These are phyloP conservation scores for Mycena pura DNA, from an alignment of 768 basidiomycete genomes.

Conservation along the genomic window DNA sequence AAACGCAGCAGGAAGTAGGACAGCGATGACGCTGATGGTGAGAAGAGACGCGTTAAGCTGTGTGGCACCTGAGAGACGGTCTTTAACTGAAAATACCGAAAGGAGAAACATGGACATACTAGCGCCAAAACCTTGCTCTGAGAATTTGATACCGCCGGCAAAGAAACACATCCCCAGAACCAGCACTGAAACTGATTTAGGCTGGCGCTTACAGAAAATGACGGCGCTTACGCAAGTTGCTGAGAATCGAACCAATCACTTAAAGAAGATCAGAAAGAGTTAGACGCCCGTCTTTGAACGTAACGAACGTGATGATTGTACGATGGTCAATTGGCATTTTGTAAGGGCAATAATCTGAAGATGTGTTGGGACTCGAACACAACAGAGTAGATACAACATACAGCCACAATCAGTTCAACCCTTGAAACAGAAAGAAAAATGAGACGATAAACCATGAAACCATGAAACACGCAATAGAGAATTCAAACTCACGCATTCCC, in stretches of 20 bases:
- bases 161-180: conserved; percentile 93
- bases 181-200: conserved; percentile 54
- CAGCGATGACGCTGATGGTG: conserved; percentile 79
- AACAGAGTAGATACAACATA: conserved; percentile 45
- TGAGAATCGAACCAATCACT: conserved; percentile 90
- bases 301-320: conserved; percentile 79
- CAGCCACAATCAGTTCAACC: conserved; percentile 79
- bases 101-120: conserved; percentile 59
- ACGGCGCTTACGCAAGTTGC: conserved; percentile 72
- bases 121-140: conserved; percentile 79
- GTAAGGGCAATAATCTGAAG: conserved; percentile 54
- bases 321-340: conserved; percentile 69
- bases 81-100: background rate
- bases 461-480: conserved; percentile 30
- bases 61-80: conserved; percentile 50
- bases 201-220: conserved; percentile 11
- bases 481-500: conserved; percentile 56
- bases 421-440: conserved; percentile 37
- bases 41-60: conserved; percentile 80
- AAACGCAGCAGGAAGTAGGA: conserved; percentile 83
- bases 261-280: conserved; percentile 26
- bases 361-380: background rate
- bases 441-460: conserved; percentile 41
- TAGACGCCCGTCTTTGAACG: conserved; percentile 15
- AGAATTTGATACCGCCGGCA: conserved; percentile 78